Evolutionary conservation across 2,329 filamentous ascomycete species (phyloP), one percentile per base, ranked within the genome.

Genomic region (Xylaria sp.): DNA sequence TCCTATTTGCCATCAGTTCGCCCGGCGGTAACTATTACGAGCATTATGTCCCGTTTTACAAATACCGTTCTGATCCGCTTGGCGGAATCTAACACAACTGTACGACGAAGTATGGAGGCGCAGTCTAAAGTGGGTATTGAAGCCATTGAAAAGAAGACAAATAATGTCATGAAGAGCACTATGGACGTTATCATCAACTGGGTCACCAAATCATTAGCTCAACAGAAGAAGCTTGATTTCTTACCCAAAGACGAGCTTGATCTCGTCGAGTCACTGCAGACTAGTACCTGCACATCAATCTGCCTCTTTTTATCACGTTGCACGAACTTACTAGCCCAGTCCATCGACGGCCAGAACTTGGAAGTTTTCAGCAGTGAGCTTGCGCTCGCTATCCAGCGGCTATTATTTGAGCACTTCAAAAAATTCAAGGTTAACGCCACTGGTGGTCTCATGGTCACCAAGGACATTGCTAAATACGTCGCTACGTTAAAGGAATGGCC

Each of bases 381-480:
- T 25, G 94, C 93, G 1, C 82, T 94, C 15, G 90, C 91, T 10
- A 85, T 97, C 39, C 90, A 94, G 71, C 82, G 86, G 56, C 86
- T 96, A 10, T 86, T 99, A 4, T 89, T 99, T 69, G 92, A 96
- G 69, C 96, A 99, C 80, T 93, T 98, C 81, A 96, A 97, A 76
- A 94, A 93, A 75, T 99, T 97, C 81, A 89, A 91, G 67, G 93
- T 99, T 71, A 97, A 94, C 73, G 93, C 94, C 45, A 94, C 95
- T 0, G 96, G 96, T 68, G 96, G 94, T 2, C 87, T 99, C 53
- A 96, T 97, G 87, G 93, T 98, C 29, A 95, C 92, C 39, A 97
- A 98, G 81, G 96, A 99, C 77, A 94, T 98, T 78, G 93, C 93
- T 39, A 94, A 93, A 77, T 99, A 99, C 79, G 92, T 92, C 9